Evolutionary conservation across 495 filamentous ascomycete genomes (phyloP).

Genomic region (Jackrogersella multiformis): DNA sequence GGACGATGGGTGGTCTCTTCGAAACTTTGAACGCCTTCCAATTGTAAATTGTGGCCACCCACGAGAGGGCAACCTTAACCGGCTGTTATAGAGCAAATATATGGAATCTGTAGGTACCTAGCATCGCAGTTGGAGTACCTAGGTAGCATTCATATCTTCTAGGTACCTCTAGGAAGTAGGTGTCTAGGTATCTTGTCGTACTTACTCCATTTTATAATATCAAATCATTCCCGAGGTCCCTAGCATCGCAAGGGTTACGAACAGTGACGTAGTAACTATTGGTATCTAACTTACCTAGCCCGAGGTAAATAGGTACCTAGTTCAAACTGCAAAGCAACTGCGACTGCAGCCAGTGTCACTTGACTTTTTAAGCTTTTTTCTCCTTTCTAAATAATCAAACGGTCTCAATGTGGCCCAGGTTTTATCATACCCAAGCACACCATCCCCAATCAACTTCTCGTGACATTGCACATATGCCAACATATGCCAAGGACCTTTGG

Average conservation of each 20-base stretch:
- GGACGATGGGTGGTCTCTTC: too few species aligned
- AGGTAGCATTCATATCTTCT: too few species aligned
- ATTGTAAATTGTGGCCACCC: slow-evolving; percentile 2
- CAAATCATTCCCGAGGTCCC: too few species aligned
- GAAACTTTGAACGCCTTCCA: neutral
- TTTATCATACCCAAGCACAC: slow-evolving; percentile 35
- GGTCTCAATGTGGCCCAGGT: neutral
- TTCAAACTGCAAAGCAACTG: slow-evolving; percentile 16
- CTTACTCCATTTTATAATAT: slow-evolving; percentile 7
- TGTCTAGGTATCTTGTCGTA: neutral
- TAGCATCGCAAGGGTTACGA: too few species aligned
- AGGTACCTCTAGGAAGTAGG: neutral
- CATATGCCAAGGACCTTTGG: slow-evolving; percentile 38
- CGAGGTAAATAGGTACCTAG: too few species aligned
- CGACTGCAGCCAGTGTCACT: slow-evolving; percentile 34
- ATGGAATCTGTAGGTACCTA: neutral
- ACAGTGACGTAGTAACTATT: slow-evolving; percentile 33
- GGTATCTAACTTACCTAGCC: too few species aligned
- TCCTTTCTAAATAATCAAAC: slow-evolving; percentile 20
- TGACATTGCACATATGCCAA: slow-evolving; percentile 43
- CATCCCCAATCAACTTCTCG: slow-evolving; percentile 39
- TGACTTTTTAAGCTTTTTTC: slow-evolving; percentile 37
- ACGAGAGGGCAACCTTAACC: slow-evolving; percentile 20
- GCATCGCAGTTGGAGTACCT: too few species aligned
- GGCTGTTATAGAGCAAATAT: slow-evolving; percentile 19